These are phyloP conservation scores for Exophiala alcalophila DNA, from an alignment of 2,329 filamentous ascomycete genomes.

Conservation along the genomic window DNA sequence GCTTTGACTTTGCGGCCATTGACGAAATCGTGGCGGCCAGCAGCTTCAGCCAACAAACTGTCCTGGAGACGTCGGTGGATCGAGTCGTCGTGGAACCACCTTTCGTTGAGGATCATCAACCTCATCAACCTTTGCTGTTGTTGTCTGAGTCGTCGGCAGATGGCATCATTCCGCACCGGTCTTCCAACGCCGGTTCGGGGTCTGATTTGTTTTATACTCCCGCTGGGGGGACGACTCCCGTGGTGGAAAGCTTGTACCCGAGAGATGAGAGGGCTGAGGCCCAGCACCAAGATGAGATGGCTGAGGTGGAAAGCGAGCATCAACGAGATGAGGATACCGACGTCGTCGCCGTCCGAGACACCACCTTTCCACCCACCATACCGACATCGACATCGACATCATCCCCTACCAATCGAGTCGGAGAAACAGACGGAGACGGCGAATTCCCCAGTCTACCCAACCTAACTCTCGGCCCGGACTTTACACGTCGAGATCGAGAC, in stretches of 20 bases:
- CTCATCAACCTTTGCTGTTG: background rate
- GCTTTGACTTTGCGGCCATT: background rate
- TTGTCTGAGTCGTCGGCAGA: background rate
- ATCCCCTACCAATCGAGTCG: too few species aligned
- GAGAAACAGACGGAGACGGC: too few species aligned
- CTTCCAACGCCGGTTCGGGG: background rate
- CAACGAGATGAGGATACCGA: too few species aligned
- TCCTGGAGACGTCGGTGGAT: conserved; percentile 1
- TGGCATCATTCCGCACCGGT: background rate
- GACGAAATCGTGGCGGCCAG: conserved; percentile 5
- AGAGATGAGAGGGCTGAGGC: background rate
- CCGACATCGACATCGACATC: too few species aligned
- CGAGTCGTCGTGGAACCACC: conserved; percentile 7
- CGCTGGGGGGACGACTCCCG: conserved; percentile 3
- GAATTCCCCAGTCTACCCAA: conserved; percentile 6
- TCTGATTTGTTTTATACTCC: conserved; percentile 16
- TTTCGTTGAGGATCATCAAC: background rate
- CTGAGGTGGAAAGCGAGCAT: too few species aligned
- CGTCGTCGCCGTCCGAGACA: background rate
- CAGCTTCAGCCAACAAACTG: background rate
- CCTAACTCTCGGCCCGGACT: conserved; percentile 8
- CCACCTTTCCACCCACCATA: too few species aligned
- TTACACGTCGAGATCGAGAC: conserved; percentile 11
- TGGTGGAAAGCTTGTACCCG: background rate
- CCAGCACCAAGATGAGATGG: too few species aligned